Evolutionary conservation across 75 land plant species (phyloP).

Genomic region (Chamaecyparis obtusa): DNA sequence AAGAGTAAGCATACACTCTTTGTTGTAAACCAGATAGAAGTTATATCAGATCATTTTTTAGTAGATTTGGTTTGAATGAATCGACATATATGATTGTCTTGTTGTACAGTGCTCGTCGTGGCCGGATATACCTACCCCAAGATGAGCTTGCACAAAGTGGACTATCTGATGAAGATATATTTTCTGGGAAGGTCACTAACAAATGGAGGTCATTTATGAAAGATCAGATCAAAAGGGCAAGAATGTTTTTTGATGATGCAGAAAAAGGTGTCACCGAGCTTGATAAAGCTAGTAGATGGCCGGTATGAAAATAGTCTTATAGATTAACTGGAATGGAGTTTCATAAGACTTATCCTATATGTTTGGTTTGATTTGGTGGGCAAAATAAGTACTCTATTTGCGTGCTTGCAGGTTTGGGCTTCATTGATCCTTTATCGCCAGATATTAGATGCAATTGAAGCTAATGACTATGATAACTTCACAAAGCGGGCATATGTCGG

Average conservation of each 20-base stretch:
- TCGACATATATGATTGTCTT: background rate
- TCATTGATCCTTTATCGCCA: slow-evolving; percentile 67
- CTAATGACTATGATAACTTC: slow-evolving; percentile 78
- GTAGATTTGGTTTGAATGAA: background rate
- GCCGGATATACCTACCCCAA: slow-evolving; percentile 56
- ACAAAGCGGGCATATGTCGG: slow-evolving; percentile 79
- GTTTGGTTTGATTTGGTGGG: background rate
- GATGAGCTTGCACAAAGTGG: slow-evolving; percentile 59
- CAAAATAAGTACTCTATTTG: background rate
- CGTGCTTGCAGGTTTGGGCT: slow-evolving; percentile 72
- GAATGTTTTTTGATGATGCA: slow-evolving; percentile 48
- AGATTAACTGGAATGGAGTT: background rate
- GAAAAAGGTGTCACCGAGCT: slow-evolving; percentile 37
- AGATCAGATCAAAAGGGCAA: slow-evolving; percentile 52
- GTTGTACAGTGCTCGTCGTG: slow-evolving; percentile 45
- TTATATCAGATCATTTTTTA: background rate
- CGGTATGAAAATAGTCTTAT: slow-evolving; percentile 31
- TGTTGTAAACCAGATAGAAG: background rate
- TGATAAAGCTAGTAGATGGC: slow-evolving; percentile 85
- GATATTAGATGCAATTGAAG: slow-evolving; percentile 77
- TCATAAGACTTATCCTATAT: background rate
- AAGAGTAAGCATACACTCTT: slow-evolving; percentile 51
- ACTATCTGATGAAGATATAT: slow-evolving; percentile 42
- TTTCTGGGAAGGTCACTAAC: slow-evolving; percentile 39
- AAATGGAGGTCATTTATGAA: slow-evolving; percentile 64